Percentiles rank a stretch among this genome's conserved stretches.
Evolutionary conservation across 306 rosid species (phyloP).

Genomic region (Glycyrrhiza uralensis): DNA sequence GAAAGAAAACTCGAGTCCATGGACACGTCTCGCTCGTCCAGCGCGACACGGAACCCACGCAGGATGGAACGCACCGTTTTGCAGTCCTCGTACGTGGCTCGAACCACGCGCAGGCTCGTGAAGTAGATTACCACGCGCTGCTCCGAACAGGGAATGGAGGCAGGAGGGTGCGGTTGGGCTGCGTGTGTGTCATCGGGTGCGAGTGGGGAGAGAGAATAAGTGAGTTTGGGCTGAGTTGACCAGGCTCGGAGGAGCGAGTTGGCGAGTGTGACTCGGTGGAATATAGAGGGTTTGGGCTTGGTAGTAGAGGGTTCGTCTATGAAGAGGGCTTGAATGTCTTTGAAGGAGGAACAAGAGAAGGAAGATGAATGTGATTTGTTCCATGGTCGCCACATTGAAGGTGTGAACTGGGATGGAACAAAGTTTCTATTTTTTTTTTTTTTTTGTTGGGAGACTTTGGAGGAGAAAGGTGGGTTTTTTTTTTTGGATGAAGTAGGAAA

Average conservation of each 20-base stretch:
- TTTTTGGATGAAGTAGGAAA: background rate
- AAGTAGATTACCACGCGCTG: constrained; percentile 75
- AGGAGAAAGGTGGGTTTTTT: background rate
- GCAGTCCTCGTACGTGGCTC: constrained; percentile 82
- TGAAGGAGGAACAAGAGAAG: constrained; percentile 83
- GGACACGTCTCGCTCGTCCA: constrained; percentile 89
- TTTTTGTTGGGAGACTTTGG: background rate
- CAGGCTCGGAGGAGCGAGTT: constrained; percentile 45
- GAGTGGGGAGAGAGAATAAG: constrained; percentile 5
- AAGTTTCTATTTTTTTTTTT: background rate
- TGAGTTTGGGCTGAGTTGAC: constrained; percentile 32
- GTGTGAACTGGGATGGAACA: constrained; percentile 12
- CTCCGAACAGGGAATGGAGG: constrained; percentile 48
- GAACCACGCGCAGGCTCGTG: constrained; percentile 88
- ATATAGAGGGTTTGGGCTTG: constrained; percentile 45
- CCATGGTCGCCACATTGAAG: constrained; percentile 91
- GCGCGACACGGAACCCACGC: constrained; percentile 58
- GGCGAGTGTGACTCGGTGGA: constrained; percentile 82
- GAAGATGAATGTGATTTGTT: constrained; percentile 61
- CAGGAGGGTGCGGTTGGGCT: constrained; percentile 15
- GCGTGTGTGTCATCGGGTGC: constrained; percentile 28
- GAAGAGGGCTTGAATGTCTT: constrained; percentile 72
- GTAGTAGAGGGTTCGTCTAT: constrained; percentile 47
- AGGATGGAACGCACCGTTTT: constrained; percentile 66
- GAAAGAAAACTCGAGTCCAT: constrained; percentile 70